These are phyloP conservation scores for Pseudoscleropodium purum DNA, from an alignment of 225 moss, liverwort and hornwort genomes.

Conservation along the genomic window DNA sequence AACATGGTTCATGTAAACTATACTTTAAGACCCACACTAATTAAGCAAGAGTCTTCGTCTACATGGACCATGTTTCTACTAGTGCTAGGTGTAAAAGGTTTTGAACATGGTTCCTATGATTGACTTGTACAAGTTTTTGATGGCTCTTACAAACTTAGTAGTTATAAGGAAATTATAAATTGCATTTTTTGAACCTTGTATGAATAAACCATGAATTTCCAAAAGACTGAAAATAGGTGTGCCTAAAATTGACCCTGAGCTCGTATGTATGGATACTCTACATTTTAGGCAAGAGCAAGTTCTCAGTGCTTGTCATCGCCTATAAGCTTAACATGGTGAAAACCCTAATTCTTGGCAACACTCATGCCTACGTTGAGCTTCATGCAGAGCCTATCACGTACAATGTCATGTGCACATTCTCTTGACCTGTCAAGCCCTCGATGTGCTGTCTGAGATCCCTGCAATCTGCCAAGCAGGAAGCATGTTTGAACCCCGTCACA, in stretches of 20 bases:
- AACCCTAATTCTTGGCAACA: not conserved
- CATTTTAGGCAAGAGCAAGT: not conserved
- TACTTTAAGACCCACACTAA: not conserved
- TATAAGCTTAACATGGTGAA: not conserved
- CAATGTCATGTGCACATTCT: not conserved
- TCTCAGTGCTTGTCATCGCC: not conserved
- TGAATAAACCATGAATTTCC: not conserved
- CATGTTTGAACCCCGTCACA: not conserved
- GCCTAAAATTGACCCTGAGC: not conserved
- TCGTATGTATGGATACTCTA: not conserved
- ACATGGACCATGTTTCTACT: accelerated
- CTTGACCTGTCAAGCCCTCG: not conserved
- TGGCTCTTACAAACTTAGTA: not conserved
- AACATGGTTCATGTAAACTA: accelerated
- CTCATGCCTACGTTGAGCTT: not conserved
- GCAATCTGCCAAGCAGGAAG: not conserved
- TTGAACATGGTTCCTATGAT: not conserved
- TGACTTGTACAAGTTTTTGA: not conserved
- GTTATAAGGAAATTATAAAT: not conserved
- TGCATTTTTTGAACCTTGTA: not conserved
- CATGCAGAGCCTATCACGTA: not conserved
- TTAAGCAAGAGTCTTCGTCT: accelerated
- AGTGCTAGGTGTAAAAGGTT: accelerated
- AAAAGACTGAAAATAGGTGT: not conserved
- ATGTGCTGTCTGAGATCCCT: not conserved